phyloP scores from a whole-genome alignment of 2,329 filamentous ascomycete genomes.

The Amauroascus niger region DNA sequence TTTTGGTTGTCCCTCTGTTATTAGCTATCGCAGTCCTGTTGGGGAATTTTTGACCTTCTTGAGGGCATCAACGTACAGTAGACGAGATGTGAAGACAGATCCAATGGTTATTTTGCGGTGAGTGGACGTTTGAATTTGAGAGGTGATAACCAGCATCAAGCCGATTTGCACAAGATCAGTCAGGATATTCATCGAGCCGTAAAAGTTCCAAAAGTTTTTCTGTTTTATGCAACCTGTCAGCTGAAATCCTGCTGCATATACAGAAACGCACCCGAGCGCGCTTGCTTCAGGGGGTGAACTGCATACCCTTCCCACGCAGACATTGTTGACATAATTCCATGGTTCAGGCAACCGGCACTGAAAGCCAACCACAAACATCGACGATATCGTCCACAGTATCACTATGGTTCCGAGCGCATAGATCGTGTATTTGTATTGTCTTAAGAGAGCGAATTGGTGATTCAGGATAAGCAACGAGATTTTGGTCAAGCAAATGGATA shows the following conservation, averaged over 20 bases:
- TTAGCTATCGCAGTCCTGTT: background rate
- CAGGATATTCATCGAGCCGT: conserved; percentile 12
- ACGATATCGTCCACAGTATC: conserved; percentile 13
- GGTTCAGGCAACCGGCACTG: conserved; percentile 14
- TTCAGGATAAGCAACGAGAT: conserved; percentile 24
- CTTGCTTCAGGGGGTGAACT: no score
- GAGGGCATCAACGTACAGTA: conserved; percentile 8
- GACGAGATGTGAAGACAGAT: conserved; percentile 9
- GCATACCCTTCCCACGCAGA: conserved; percentile 14
- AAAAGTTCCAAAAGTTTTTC: conserved; percentile 15
- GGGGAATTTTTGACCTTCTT: background rate
- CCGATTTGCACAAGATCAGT: conserved; percentile 12
- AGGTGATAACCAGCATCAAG: conserved; percentile 12
- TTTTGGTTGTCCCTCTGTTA: background rate
- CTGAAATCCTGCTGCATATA: background rate
- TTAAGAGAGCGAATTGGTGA: conserved; percentile 19
- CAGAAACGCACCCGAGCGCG: no score
- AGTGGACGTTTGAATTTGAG: conserved; percentile 13
- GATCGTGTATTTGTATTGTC: conserved; percentile 10
- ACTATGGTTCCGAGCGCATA: conserved; percentile 8
- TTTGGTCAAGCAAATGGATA: conserved; percentile 24
- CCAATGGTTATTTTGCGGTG: conserved; percentile 12
- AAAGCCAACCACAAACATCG: conserved; percentile 13
- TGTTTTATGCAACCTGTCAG: background rate
- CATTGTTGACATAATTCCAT: conserved; percentile 15